Evolutionary conservation across 2,329 filamentous ascomycete genomes (phyloP).

Genomic region (Phyllosticta capitalensis): DNA sequence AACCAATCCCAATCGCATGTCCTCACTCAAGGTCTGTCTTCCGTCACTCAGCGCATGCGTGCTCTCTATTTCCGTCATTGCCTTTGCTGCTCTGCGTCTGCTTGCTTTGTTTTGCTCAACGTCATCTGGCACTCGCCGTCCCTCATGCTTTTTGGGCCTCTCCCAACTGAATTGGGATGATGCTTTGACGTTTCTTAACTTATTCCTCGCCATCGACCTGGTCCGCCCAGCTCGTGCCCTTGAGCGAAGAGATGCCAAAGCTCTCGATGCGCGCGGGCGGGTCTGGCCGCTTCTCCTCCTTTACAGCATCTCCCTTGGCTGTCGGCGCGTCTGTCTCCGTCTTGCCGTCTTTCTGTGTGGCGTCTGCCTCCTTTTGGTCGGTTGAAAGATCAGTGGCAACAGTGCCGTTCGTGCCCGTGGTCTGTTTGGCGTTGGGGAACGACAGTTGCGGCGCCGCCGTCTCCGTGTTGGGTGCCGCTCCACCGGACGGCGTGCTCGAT

Average conservation of each 20-base stretch:
- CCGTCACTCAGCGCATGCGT: too few species aligned
- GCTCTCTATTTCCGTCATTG: too few species aligned
- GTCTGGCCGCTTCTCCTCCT: background rate
- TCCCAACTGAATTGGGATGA: background rate
- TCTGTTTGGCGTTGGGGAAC: conserved; percentile 1
- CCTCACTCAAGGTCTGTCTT: too few species aligned
- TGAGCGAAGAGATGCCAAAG: conserved; percentile 3
- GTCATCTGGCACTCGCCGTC: background rate
- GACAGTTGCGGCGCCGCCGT: background rate
- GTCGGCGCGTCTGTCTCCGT: background rate
- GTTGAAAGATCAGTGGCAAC: background rate
- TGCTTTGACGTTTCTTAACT: too few species aligned
- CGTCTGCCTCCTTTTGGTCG: background rate
- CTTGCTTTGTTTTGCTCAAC: too few species aligned
- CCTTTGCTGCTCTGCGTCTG: too few species aligned
- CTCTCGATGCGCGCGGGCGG: conserved; percentile 7
- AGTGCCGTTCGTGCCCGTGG: background rate
- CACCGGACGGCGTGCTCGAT: background rate
- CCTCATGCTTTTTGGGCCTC: background rate
- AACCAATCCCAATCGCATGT: too few species aligned
- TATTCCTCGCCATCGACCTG: conserved; percentile 3
- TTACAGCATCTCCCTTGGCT: background rate
- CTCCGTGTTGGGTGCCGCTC: background rate
- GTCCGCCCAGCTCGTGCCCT: conserved; percentile 10
- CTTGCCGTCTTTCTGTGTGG: background rate